phyloP scores from a whole-genome alignment of 2,329 filamentous ascomycete species.

The Aciculosporium take region DNA sequence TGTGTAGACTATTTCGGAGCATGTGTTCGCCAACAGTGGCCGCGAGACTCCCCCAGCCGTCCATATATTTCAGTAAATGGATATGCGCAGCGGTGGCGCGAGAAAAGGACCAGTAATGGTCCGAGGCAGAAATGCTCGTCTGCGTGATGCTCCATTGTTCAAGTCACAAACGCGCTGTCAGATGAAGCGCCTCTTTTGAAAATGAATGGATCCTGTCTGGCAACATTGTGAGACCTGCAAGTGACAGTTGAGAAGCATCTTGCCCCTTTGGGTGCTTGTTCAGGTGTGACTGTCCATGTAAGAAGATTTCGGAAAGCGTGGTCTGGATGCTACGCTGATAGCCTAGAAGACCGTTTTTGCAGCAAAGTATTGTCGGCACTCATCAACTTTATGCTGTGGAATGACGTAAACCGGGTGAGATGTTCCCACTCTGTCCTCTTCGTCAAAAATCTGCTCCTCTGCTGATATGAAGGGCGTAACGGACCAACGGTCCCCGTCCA shows the following conservation, averaged over 20 bases:
- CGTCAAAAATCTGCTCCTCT: slow-evolving; percentile 49
- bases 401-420: slow-evolving; percentile 80
- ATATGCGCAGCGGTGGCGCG: not conserved
- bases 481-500: slow-evolving; percentile 28
- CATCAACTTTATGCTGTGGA: slow-evolving; percentile 53
- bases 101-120: not conserved
- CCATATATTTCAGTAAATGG: not conserved
- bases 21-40: not conserved
- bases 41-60: not conserved
- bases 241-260: not conserved
- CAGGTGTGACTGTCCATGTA: no score
- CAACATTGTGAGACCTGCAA: not conserved
- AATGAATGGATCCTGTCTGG: not conserved
- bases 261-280: not conserved
- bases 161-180: not conserved
- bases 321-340: not conserved
- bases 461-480: slow-evolving; percentile 37
- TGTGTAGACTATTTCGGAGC: no score
- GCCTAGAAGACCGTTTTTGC: slow-evolving; percentile 40
- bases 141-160: not conserved
- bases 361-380: slow-evolving; percentile 50
- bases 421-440: slow-evolving; percentile 52
- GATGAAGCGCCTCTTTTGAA: not conserved
- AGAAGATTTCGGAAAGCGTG: not conserved
- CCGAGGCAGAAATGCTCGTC: not conserved